phyloP scores from a whole-genome alignment of 306 rosid species.

The Dryas alaskensis region DNA sequence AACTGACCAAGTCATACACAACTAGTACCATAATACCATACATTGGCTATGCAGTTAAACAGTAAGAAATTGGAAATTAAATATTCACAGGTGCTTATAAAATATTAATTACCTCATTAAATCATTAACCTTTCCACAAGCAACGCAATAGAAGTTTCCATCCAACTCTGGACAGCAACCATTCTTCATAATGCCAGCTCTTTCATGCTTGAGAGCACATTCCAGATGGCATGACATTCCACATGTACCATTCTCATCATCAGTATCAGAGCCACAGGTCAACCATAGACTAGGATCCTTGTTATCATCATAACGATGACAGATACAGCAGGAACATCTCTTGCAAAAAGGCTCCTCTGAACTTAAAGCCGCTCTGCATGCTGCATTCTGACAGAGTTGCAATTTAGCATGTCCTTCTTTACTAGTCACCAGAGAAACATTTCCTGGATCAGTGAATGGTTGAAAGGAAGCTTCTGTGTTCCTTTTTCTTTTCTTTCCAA shows the following conservation, averaged over 20 bases:
- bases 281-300: constrained; percentile 97
- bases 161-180: constrained; percentile 49
- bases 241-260: constrained; percentile 54
- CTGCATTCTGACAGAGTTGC: constrained; percentile 62
- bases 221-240: constrained; percentile 93
- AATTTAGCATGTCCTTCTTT: constrained; percentile 44
- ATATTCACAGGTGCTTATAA: constrained; percentile 8
- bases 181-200: constrained; percentile 61
- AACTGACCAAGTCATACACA: not conserved
- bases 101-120: constrained; percentile 64
- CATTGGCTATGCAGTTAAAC: constrained; percentile 3
- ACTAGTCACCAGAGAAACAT: constrained; percentile 30
- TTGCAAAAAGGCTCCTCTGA: constrained; percentile 71
- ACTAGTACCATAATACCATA: not conserved
- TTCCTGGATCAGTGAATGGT: constrained; percentile 30
- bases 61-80: not conserved
- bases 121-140: constrained; percentile 71
- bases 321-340: constrained; percentile 91
- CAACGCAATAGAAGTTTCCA: constrained; percentile 72
- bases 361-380: constrained; percentile 70
- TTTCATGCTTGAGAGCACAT: constrained; percentile 74
- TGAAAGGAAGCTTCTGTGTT: constrained; percentile 32
- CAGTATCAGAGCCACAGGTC: constrained; percentile 58
- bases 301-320: constrained; percentile 79
- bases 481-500: constrained; percentile 57